These are phyloP conservation scores for Metarhizium humberi DNA, from an alignment of 2,329 filamentous ascomycete genomes.

Conservation along the genomic window DNA sequence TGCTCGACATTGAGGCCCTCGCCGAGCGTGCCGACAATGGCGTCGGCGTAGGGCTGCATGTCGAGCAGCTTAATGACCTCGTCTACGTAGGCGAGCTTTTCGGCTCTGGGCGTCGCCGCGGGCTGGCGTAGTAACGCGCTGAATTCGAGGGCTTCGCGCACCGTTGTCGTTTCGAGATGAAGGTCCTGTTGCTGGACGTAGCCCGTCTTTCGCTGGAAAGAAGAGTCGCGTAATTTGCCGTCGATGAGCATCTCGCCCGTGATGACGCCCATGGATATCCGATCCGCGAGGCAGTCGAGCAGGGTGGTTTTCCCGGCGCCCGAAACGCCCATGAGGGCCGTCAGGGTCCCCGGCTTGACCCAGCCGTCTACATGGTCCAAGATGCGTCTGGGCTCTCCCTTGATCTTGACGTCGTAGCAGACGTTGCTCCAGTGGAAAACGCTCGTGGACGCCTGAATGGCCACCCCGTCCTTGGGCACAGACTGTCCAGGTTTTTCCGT, in stretches of 20 bases:
- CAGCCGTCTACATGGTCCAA: too few species aligned
- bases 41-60: conserved; percentile 43
- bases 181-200: conserved; percentile 63
- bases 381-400: too few species aligned
- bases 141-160: conserved; percentile 31
- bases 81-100: conserved; percentile 69
- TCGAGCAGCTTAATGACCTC: conserved; percentile 31
- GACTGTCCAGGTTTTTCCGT: too few species aligned
- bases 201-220: conserved; percentile 63
- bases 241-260: conserved; percentile 62
- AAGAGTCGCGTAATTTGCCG: conserved; percentile 53
- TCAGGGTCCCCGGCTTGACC: too few species aligned
- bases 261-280: conserved; percentile 65
- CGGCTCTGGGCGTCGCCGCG: conserved; percentile 48
- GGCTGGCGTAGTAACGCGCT: conserved; percentile 44
- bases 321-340: conserved; percentile 21
- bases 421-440: too few species aligned
- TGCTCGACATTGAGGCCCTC: conserved; percentile 41
- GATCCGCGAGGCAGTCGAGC: conserved; percentile 53
- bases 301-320: conserved; percentile 55
- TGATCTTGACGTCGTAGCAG: too few species aligned
- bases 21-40: conserved; percentile 36
- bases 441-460: too few species aligned
- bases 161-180: conserved; percentile 33
- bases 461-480: too few species aligned